Conservation (phyloP, 306 rosid genomes). For the Cicer pinnatifidum region DNA sequence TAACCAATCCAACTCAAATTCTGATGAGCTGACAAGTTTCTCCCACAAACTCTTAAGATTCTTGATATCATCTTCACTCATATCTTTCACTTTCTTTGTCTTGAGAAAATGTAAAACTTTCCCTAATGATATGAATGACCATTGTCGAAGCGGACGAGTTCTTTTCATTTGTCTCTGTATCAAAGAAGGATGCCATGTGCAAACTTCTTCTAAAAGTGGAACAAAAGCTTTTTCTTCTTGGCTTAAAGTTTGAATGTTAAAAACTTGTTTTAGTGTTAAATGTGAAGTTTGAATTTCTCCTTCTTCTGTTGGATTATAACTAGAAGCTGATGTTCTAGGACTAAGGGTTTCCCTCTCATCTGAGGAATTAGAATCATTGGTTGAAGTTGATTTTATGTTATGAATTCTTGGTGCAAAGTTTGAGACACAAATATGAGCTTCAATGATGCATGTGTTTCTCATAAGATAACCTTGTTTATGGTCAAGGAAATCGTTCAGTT, state of each 20-base stretch:
- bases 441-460: slow-evolving; percentile 72
- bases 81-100: slow-evolving; percentile 45
- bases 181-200: slow-evolving; percentile 46
- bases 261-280: slow-evolving; percentile 42
- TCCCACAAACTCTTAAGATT: slow-evolving; percentile 45
- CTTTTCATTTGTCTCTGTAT: slow-evolving; percentile 39
- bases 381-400: slow-evolving; percentile 16
- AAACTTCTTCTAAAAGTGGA: slow-evolving; percentile 52
- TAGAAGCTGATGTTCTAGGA: slow-evolving; percentile 30
- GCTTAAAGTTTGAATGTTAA: slow-evolving; percentile 36
- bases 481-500: slow-evolving; percentile 68
- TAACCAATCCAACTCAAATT: slow-evolving; percentile 54
- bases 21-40: slow-evolving; percentile 47
- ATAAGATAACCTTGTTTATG: slow-evolving; percentile 71
- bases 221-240: slow-evolving; percentile 33
- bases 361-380: slow-evolving; percentile 21
- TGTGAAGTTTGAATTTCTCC: slow-evolving; percentile 22
- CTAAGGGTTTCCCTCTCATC: slow-evolving; percentile 30
- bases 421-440: slow-evolving; percentile 75
- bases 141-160: slow-evolving; percentile 31
- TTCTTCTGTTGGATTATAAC: slow-evolving; percentile 39
- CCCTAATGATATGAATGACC: slow-evolving; percentile 53
- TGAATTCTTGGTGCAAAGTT: slow-evolving; percentile 29
- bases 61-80: slow-evolving; percentile 38
- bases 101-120: slow-evolving; percentile 46